Conservation (phyloP, 371 early-diverging fungal genomes). For the Quaeritorhiza haematococci region DNA sequence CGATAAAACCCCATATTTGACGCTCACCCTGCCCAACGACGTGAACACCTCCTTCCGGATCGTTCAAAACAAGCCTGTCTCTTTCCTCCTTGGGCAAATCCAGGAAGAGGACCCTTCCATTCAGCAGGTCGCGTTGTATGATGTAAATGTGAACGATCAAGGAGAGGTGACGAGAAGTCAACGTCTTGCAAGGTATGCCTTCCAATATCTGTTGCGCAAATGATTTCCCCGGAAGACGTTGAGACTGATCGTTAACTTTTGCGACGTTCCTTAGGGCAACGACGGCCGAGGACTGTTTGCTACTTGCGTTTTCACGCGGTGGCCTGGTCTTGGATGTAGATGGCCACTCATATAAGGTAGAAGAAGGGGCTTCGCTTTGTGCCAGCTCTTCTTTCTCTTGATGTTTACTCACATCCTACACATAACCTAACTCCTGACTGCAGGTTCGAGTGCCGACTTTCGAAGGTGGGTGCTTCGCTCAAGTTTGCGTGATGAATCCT, state of each 20-base stretch:
- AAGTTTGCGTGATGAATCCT: too few relatives aligned
- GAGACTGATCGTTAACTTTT: not conserved
- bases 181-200: not conserved
- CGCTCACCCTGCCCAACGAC: conserved; percentile 8
- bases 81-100: conserved; percentile 15
- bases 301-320: conserved; percentile 6
- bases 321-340: conserved; percentile 7
- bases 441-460: conserved; percentile 9
- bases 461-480: too few relatives aligned
- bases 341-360: too few relatives aligned
- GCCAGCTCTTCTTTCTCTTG: too few relatives aligned
- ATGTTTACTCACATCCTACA: too few relatives aligned
- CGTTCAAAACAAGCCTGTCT: conserved; percentile 11
- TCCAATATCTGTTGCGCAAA: too few relatives aligned
- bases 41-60: conserved; percentile 11
- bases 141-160: not conserved
- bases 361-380: too few relatives aligned
- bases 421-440: too few relatives aligned
- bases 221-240: not conserved
- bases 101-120: conserved; percentile 13
- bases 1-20: conserved; percentile 10
- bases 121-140: not conserved
- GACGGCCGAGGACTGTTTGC: conserved; percentile 4
- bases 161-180: not conserved
- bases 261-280: conserved; percentile 5